Evolutionary conservation across 2,329 filamentous ascomycete species (phyloP), one percentile per base, ranked within the genome.

Genomic region (Acrocalymma vagum): DNA sequence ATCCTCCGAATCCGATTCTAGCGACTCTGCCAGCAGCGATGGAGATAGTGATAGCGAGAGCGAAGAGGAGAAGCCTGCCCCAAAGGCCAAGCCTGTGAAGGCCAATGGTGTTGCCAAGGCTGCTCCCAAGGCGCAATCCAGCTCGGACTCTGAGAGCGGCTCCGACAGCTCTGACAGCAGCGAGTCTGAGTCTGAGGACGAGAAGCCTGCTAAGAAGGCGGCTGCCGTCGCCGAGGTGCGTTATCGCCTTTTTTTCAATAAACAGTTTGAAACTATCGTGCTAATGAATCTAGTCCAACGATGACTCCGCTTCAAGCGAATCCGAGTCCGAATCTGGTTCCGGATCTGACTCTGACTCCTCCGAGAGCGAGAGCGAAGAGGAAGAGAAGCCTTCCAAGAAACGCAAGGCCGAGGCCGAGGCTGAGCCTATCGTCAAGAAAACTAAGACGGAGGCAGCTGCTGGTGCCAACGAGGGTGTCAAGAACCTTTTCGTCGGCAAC

Each of bases 401-500:
- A 81, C 81, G 83, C 71, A 86, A 86, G 79, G 82, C 82, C 37
- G 80, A 82, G 45, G 75, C 72, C 29, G 73, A 75, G 28, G 67
- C 65, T 21, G 75, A 77, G 37, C 72, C 80, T 23, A 72, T 75
- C 11, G 66, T 79, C 46, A 90, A 89, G 82, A 88, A 88, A 79
- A 73, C 76, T 66, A 88, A 87, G 80, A 80, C 78, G 23, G 81
- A 84, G 41, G 71, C 67, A 27, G 65, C 65, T 16, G 66, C 66
- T 35, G 77, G 70, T 29, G 70, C 65, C 35, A 77, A 66, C 60
- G 52, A 74, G 39, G 69, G 78, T 43, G 71, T 77, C 61, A 76
- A 77, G 55, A 95, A 91, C 62, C 84, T 96, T 38, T 96, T 95
- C 72, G 84, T 91, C 54, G 92, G 92, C 58, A 93, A 90, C 78